These are phyloP conservation scores for Aspergillus brasiliensis DNA, from an alignment of 2,329 filamentous ascomycete species.

Conservation along the genomic window DNA sequence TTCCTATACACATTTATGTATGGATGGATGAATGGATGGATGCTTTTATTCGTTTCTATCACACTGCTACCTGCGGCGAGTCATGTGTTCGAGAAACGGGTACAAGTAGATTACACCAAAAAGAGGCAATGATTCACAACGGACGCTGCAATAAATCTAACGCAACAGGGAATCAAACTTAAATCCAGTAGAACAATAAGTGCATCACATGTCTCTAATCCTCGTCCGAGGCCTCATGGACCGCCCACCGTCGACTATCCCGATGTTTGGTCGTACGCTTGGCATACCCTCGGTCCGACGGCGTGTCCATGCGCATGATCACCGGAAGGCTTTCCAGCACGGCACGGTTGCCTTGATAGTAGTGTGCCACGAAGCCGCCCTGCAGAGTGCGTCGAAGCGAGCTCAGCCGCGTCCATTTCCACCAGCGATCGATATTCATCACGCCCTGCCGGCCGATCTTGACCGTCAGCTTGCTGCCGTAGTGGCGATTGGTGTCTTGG, in stretches of 20 bases:
- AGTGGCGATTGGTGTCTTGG: conserved; percentile 59
- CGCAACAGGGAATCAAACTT: not conserved
- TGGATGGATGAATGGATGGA: too few species aligned
- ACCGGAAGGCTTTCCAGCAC: conserved; percentile 62
- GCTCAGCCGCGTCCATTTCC: conserved; percentile 68
- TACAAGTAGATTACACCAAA: too few species aligned
- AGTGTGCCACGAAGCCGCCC: conserved; percentile 65
- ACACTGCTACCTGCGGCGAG: too few species aligned
- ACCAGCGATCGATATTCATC: conserved; percentile 71
- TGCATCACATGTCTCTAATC: conserved; percentile 16
- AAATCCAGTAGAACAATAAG: not conserved
- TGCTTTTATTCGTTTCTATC: too few species aligned
- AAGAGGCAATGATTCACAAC: too few species aligned
- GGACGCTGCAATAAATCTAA: not conserved
- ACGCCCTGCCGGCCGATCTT: conserved; percentile 59
- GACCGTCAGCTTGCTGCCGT: conserved; percentile 64
- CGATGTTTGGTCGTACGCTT: conserved; percentile 32
- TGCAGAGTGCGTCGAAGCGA: conserved; percentile 63
- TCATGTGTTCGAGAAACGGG: too few species aligned
- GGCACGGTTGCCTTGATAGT: conserved; percentile 60
- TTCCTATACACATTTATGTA: too few species aligned
- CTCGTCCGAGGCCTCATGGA: conserved; percentile 32
- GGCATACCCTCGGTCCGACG: conserved; percentile 28
- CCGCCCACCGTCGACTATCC: conserved; percentile 32
- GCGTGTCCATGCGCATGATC: conserved; percentile 36